phyloP scores from a whole-genome alignment of 805 yeast species.

The Kluyveromyces starmeri region DNA sequence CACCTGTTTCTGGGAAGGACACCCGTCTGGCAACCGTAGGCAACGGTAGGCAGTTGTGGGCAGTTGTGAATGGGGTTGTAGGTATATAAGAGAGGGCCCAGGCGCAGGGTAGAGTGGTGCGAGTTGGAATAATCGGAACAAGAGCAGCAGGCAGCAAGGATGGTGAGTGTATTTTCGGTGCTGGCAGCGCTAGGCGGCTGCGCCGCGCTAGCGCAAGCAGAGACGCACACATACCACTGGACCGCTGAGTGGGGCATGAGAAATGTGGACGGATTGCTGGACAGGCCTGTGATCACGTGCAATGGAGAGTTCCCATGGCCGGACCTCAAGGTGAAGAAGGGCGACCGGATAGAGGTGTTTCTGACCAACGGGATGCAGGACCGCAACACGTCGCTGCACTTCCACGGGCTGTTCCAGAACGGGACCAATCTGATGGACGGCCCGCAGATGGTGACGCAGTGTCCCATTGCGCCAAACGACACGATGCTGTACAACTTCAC shows the following conservation, averaged over 20 bases:
- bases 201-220: slow-evolving; percentile 10
- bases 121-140: too few relatives aligned
- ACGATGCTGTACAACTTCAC: slow-evolving; percentile 64
- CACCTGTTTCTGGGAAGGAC: too few relatives aligned
- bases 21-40: too few relatives aligned
- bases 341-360: slow-evolving; percentile 67
- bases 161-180: too few relatives aligned
- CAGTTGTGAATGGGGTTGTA: too few relatives aligned
- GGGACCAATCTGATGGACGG: slow-evolving; percentile 73
- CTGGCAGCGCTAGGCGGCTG: not conserved
- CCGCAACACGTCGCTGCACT: slow-evolving; percentile 63
- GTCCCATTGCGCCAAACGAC: slow-evolving; percentile 66
- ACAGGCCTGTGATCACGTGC: slow-evolving; percentile 36
- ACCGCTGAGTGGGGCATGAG: slow-evolving; percentile 50
- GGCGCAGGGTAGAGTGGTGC: too few relatives aligned
- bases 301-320: slow-evolving; percentile 75
- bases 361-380: slow-evolving; percentile 65
- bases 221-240: slow-evolving; percentile 56
- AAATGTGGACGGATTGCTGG: slow-evolving; percentile 33
- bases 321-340: slow-evolving; percentile 60
- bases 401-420: slow-evolving; percentile 82
- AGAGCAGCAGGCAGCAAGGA: too few relatives aligned
- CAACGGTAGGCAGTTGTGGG: too few relatives aligned
- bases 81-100: too few relatives aligned
- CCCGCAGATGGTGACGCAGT: slow-evolving; percentile 70